Conservation (phyloP, 345 rosid genomes). For the Hibiscus syriacus region DNA sequence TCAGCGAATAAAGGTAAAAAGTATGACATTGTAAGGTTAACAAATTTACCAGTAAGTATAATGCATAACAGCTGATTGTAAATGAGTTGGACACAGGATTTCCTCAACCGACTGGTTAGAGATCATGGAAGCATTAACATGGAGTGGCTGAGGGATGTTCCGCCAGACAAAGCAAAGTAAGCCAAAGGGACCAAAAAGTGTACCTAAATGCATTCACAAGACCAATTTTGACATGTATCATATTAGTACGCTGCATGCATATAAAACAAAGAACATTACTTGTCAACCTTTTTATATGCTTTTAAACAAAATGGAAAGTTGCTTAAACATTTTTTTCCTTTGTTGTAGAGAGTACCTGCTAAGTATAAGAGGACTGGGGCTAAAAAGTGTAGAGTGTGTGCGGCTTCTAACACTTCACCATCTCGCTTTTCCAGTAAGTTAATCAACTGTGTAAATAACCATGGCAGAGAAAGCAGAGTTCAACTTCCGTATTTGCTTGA, state of each 20-base stretch:
- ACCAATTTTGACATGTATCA: constrained; percentile 6
- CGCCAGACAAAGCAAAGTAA: constrained; percentile 92
- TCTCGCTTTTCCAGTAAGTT: constrained; percentile 94
- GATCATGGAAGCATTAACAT: constrained; percentile 80
- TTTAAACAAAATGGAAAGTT: background rate
- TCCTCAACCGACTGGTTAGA: constrained; percentile 56
- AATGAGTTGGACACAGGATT: constrained; percentile 50
- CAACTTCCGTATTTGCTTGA: constrained; percentile 13
- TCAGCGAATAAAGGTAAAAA: constrained; percentile 71
- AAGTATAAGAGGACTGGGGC: constrained; percentile 75
- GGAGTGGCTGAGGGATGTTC: constrained; percentile 93
- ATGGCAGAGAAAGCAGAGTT: constrained; percentile 11
- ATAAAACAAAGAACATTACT: constrained; percentile 16
- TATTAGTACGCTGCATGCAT: background rate
- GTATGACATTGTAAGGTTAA: background rate
- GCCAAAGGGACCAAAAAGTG: constrained; percentile 9
- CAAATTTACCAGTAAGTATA: background rate
- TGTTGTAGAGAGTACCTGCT: constrained; percentile 72
- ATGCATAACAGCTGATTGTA: constrained; percentile 7
- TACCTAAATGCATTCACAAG: constrained; percentile 14
- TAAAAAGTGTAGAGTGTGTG: constrained; percentile 98
- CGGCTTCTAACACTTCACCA: constrained; percentile 93
- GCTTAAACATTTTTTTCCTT: constrained; percentile 18
- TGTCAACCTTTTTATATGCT: constrained; percentile 1
- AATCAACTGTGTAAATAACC: background rate